These are phyloP conservation scores for Hysterium pulicare DNA, from an alignment of 2,329 filamentous ascomycete species.

Conservation along the genomic window DNA sequence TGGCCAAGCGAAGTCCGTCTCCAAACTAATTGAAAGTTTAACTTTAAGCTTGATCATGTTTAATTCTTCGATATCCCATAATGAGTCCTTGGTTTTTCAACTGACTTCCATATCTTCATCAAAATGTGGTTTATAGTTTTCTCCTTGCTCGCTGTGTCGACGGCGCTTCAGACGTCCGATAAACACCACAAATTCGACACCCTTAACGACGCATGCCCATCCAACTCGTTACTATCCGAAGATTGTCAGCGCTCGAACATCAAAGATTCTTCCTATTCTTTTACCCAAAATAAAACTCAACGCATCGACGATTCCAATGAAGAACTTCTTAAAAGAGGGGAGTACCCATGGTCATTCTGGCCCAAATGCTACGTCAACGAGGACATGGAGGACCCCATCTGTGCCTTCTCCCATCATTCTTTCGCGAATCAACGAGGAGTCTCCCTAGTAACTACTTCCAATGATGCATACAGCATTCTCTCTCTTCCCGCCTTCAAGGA, in stretches of 20 bases:
- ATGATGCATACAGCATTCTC: conserved; percentile 24
- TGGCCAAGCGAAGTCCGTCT: too few relatives aligned
- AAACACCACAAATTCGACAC: neutral
- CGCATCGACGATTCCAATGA: conserved; percentile 22
- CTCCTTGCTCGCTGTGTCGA: neutral
- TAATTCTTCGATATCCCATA: too few relatives aligned
- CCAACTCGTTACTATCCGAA: conserved; percentile 20
- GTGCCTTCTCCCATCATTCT: conserved; percentile 26
- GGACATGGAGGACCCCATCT: conserved; percentile 22
- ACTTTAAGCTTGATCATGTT: too few relatives aligned
- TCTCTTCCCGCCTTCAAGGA: conserved; percentile 27
- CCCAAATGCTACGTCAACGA: conserved; percentile 30
- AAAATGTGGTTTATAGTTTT: neutral
- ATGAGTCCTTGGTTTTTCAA: too few relatives aligned
- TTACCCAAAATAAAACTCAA: conserved; percentile 19
- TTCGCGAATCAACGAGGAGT: conserved; percentile 32
- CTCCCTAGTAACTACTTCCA: conserved; percentile 25
- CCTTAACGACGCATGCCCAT: conserved; percentile 22
- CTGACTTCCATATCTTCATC: too few relatives aligned
- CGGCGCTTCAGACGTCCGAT: neutral
- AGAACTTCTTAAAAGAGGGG: conserved; percentile 7
- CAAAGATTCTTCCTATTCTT: conserved; percentile 10
- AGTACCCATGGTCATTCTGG: conserved; percentile 33
- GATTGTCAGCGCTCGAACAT: conserved; percentile 19
- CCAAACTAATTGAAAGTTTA: too few relatives aligned